These are phyloP conservation scores for Ogataea henricii DNA, from an alignment of 805 yeast genomes.

Conservation along the genomic window DNA sequence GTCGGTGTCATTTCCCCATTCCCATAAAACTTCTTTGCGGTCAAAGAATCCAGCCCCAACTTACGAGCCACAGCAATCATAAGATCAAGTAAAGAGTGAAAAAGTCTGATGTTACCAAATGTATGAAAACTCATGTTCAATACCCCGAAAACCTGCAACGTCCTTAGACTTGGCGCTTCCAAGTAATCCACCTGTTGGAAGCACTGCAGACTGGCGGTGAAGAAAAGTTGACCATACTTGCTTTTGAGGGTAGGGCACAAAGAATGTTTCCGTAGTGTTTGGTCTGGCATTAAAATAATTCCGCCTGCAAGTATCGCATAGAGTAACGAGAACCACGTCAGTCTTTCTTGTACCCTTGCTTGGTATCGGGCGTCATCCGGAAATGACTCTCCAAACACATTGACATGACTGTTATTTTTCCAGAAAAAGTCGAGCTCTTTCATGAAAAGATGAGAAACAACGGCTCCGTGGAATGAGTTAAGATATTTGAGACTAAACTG, in stretches of 20 bases:
- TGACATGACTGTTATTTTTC: background rate
- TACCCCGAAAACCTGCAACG: constrained; percentile 3
- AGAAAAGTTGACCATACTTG: background rate
- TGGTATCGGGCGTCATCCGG: background rate
- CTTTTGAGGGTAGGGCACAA: background rate
- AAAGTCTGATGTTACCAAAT: constrained; percentile 4
- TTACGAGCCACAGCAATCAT: constrained; percentile 1
- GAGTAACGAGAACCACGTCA: constrained; percentile 1
- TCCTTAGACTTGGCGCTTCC: constrained; percentile 1
- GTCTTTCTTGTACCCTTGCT: background rate
- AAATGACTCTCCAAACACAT: background rate
- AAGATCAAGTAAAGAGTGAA: constrained; percentile 5
- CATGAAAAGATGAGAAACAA: background rate
- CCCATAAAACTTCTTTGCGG: too few relatives aligned
- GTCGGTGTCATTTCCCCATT: background rate
- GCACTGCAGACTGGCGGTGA: background rate
- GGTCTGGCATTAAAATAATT: background rate
- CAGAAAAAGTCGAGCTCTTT: background rate
- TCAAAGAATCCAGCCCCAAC: background rate
- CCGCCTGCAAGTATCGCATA: constrained; percentile 3
- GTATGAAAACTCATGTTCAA: constrained; percentile 7
- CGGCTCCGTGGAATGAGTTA: constrained; percentile 3
- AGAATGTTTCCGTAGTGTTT: background rate
- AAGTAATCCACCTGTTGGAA: background rate
- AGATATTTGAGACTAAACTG: constrained; percentile 1